Conservation (phyloP, 2,329 filamentous ascomycete species). For the Talaromyces sp. region DNA sequence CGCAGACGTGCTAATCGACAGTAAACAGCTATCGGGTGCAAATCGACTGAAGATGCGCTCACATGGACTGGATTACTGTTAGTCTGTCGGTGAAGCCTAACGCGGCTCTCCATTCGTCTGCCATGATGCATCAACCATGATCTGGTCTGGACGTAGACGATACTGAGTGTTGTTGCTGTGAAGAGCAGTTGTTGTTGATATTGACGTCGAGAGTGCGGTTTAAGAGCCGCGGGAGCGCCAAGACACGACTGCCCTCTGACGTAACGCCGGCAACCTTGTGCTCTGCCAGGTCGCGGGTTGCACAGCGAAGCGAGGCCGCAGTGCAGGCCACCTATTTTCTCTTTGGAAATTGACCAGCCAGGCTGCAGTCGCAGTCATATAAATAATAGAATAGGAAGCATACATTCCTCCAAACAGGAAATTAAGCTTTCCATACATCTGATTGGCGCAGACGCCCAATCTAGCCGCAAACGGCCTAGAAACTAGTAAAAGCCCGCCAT, state of each 20-base stretch:
- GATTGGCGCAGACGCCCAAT: background rate
- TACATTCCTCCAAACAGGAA: background rate
- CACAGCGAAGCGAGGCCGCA: background rate
- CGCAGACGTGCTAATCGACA: slow-evolving; percentile 39
- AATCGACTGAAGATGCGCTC: slow-evolving; percentile 24
- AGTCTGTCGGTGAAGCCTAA: slow-evolving; percentile 58
- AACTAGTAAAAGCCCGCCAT: background rate
- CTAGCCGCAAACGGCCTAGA: background rate
- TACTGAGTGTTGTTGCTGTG: background rate
- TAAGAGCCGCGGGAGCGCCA: background rate
- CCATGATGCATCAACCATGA: slow-evolving; percentile 1
- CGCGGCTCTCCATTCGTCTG: slow-evolving; percentile 44
- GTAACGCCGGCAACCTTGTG: background rate
- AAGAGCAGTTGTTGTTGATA: background rate
- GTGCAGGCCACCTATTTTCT: background rate
- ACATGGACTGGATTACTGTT: slow-evolving; percentile 59
- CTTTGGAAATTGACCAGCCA: background rate
- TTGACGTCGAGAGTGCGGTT: background rate
- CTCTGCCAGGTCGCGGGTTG: background rate
- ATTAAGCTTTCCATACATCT: background rate
- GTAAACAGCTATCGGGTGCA: background rate
- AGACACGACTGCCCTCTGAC: background rate
- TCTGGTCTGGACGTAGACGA: background rate
- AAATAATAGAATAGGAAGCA: background rate
- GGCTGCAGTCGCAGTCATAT: background rate